Percentiles rank a stretch among this genome's conserved stretches.
phyloP scores from a whole-genome alignment of 1,139 yeast genomes.

The Taphrina pruni region DNA sequence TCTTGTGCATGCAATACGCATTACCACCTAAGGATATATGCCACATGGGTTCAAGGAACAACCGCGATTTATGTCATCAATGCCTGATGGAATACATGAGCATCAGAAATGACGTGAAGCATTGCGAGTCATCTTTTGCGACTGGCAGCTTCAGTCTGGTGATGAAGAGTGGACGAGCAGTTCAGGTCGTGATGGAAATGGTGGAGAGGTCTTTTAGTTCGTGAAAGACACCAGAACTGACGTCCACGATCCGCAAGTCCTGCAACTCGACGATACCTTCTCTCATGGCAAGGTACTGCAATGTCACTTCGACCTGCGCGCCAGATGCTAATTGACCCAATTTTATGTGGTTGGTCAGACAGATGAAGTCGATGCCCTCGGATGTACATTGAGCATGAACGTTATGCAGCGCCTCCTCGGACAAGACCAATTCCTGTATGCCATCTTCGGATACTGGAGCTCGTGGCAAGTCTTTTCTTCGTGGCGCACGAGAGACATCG shows the following conservation, averaged over 20 bases:
- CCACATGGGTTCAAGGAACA: too few species aligned
- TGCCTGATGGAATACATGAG: too few species aligned
- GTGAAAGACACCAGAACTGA: conserved; percentile 9
- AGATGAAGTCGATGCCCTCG: conserved; percentile 9
- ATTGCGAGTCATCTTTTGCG: too few species aligned
- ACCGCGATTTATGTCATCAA: too few species aligned
- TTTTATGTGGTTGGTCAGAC: conserved; percentile 12
- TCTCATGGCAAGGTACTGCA: conserved; percentile 18
- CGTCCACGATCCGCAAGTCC: conserved; percentile 19
- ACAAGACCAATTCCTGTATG: neutral
- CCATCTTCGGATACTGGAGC: neutral
- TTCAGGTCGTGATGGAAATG: conserved; percentile 3
- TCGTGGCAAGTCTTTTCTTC: conserved; percentile 11
- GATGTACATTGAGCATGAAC: neutral
- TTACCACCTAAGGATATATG: too few species aligned
- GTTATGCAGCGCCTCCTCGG: neutral
- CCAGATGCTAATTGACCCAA: neutral
- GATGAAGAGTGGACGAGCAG: too few species aligned
- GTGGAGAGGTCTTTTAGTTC: conserved; percentile 16
- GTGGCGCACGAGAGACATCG: conserved; percentile 9
- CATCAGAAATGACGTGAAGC: too few species aligned
- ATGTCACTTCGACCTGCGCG: conserved; percentile 1
- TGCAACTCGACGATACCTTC: conserved; percentile 8
- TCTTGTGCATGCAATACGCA: too few species aligned
- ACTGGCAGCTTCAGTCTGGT: too few species aligned